Evolutionary conservation across 2,329 filamentous ascomycete species (phyloP).

Genomic region (Basipetospora sp.): DNA sequence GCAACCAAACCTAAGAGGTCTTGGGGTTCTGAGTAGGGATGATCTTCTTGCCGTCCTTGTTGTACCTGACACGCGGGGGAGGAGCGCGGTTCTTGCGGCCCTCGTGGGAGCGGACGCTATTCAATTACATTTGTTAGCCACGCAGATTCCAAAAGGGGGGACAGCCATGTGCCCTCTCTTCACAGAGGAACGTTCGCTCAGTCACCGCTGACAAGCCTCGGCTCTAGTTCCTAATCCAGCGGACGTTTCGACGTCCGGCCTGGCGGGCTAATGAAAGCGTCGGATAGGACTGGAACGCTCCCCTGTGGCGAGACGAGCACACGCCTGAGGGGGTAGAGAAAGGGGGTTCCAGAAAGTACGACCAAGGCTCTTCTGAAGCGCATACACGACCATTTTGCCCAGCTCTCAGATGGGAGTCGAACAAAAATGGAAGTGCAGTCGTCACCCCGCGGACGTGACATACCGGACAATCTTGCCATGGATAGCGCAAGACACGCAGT

Average conservation of each 20-base stretch:
- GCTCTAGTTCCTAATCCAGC: too few relatives aligned
- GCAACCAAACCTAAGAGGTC: slow-evolving; percentile 15
- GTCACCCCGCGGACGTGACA: slow-evolving; percentile 48
- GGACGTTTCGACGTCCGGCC: too few relatives aligned
- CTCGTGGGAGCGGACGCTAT: slow-evolving; percentile 93
- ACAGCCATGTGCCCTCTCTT: too few relatives aligned
- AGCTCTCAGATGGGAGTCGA: slow-evolving; percentile 7
- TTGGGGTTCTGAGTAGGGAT: slow-evolving; percentile 68
- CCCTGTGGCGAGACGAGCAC: not conserved
- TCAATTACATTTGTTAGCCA: slow-evolving; percentile 6
- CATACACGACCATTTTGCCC: slow-evolving; percentile 21
- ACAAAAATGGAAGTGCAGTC: slow-evolving; percentile 27
- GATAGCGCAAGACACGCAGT: slow-evolving; percentile 99
- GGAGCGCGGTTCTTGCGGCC: slow-evolving; percentile 98
- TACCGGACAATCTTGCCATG: slow-evolving; percentile 99
- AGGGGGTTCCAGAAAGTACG: slow-evolving; percentile 24
- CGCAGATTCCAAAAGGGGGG: too few relatives aligned
- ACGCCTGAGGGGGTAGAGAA: slow-evolving; percentile 10
- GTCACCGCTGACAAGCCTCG: too few relatives aligned
- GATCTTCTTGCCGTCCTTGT: slow-evolving; percentile 99
- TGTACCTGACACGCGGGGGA: slow-evolving; percentile 94
- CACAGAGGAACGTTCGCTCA: too few relatives aligned
- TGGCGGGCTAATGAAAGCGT: too few relatives aligned
- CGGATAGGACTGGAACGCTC: slow-evolving; percentile 1
- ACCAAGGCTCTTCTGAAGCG: slow-evolving; percentile 48